These are phyloP conservation scores for Wickerhamiella slavikovae DNA, from an alignment of 805 yeast species.

Conservation along the genomic window DNA sequence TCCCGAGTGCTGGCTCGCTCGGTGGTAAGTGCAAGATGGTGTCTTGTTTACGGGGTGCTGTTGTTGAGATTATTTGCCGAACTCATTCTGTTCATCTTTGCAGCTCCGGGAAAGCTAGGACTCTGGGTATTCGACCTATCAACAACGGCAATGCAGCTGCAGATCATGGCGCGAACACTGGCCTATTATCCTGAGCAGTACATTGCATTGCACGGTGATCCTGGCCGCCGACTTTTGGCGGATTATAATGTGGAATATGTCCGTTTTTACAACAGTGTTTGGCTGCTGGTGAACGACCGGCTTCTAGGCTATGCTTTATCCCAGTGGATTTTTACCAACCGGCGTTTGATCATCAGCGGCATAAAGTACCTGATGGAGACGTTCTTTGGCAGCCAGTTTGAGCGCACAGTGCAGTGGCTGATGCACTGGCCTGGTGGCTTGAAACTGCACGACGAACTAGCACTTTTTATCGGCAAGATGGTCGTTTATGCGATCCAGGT, in stretches of 20 bases:
- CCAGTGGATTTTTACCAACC: slow-evolving; percentile 24
- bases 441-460: slow-evolving; percentile 70
- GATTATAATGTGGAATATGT: slow-evolving; percentile 26
- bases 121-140: slow-evolving; percentile 24
- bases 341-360: slow-evolving; percentile 11
- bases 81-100: background rate
- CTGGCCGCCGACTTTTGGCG: too few species aligned
- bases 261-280: slow-evolving; percentile 65
- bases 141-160: slow-evolving; percentile 58
- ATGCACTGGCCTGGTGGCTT: slow-evolving; percentile 87
- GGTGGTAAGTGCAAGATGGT: too few species aligned
- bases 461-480: slow-evolving; percentile 68
- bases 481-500: slow-evolving; percentile 67
- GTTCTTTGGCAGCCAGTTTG: slow-evolving; percentile 26
- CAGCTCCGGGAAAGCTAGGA: too few species aligned
- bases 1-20: too few species aligned
- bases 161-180: slow-evolving; percentile 53
- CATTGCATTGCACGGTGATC: slow-evolving; percentile 27
- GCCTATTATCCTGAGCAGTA: slow-evolving; percentile 68
- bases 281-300: slow-evolving; percentile 73
- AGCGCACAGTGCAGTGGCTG: slow-evolving; percentile 41
- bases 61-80: slow-evolving; percentile 1
- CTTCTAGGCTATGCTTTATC: slow-evolving; percentile 49
- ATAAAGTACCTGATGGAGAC: slow-evolving; percentile 19
- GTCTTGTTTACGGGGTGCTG: background rate